These are phyloP conservation scores for Sporothrix globosa DNA, from an alignment of 2,329 filamentous ascomycete species.

Conservation along the genomic window DNA sequence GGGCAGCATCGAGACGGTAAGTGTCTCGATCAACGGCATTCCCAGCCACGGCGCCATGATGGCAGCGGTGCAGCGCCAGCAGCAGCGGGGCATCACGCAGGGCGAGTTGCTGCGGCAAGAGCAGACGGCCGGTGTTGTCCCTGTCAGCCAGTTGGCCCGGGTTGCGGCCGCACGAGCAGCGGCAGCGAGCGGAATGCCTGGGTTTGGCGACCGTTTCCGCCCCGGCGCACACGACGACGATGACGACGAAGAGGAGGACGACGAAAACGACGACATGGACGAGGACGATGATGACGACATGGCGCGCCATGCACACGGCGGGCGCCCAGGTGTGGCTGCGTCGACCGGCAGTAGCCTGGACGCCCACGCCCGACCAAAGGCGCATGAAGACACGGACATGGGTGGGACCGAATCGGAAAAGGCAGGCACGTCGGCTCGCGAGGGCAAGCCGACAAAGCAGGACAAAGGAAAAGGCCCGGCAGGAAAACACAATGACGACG, in stretches of 20 bases:
- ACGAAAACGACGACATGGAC: conserved; percentile 24
- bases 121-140: conserved; percentile 78
- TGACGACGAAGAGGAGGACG: conserved; percentile 28
- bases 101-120: conserved; percentile 85
- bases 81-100: conserved; percentile 68
- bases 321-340: not conserved
- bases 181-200: conserved; percentile 30
- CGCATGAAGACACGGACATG: conserved; percentile 36
- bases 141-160: conserved; percentile 62
- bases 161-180: conserved; percentile 43
- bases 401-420: conserved; percentile 10
- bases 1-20: conserved; percentile 79
- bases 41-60: conserved; percentile 23
- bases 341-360: not conserved
- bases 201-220: conserved; percentile 23
- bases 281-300: conserved; percentile 24
- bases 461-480: not conserved
- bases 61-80: conserved; percentile 32
- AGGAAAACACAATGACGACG: conserved; percentile 26
- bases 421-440: not conserved
- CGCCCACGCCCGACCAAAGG: conserved; percentile 37
- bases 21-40: conserved; percentile 68
- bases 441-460: not conserved
- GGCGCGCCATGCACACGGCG: conserved; percentile 29
- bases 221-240: conserved; percentile 17